phyloP scores from a whole-genome alignment of 495 filamentous ascomycete genomes.

The Diplogelasinospora grovesii region DNA sequence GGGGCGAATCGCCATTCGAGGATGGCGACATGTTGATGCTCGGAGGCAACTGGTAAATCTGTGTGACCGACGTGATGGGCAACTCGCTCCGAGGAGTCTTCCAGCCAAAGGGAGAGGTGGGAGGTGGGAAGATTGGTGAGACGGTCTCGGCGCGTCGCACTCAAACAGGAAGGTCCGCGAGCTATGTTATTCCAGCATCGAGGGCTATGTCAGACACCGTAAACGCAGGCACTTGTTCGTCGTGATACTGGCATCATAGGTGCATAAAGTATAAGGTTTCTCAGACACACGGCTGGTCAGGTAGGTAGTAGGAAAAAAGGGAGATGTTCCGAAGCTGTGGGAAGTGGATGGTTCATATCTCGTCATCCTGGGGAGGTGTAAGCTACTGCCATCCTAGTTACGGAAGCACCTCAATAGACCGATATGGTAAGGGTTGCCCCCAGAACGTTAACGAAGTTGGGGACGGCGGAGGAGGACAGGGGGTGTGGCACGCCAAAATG shows the following conservation, averaged over 20 bases:
- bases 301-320: constrained; percentile 16
- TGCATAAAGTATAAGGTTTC: too few species aligned
- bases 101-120: constrained; percentile 1
- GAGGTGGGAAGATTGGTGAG: not conserved
- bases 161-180: not conserved
- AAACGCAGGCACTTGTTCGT: constrained; percentile 4
- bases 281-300: constrained; percentile 4
- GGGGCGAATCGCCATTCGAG: constrained; percentile 45
- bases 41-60: not conserved
- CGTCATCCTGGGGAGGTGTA: too few species aligned
- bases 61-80: constrained; percentile 6
- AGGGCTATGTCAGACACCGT: constrained; percentile 7
- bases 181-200: constrained; percentile 5
- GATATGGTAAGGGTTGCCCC: too few species aligned
- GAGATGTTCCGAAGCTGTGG: constrained; percentile 23
- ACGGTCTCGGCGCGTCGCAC: constrained; percentile 4
- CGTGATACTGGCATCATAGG: constrained; percentile 22
- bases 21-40: constrained; percentile 40
- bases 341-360: constrained; percentile 28
- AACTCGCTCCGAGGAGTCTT: constrained; percentile 3
- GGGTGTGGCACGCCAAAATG: too few species aligned
- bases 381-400: too few species aligned
- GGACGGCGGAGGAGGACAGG: too few species aligned
- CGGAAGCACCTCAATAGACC: too few species aligned
- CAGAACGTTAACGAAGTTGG: too few species aligned